Base-by-base conservation (phyloP, 2,329 filamentous ascomycete species). In the Hypomyces rosellus region DNA sequence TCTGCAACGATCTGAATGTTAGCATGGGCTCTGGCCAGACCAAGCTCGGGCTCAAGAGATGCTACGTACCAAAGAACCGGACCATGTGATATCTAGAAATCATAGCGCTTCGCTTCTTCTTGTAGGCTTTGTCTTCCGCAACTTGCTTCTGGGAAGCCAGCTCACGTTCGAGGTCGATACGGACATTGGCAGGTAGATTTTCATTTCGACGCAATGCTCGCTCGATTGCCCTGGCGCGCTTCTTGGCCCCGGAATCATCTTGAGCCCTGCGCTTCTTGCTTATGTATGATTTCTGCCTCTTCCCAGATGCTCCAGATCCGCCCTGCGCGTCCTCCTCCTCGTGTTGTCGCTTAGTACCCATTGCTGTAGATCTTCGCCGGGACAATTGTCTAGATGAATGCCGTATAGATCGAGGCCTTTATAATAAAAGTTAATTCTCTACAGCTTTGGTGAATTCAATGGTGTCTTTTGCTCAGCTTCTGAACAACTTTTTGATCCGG, bases 1-100 rank as follows among this genome's bases (percentile, higher is more conserved):
- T 89, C 85, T 87, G 54, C 30, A 38, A 5, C 14, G 3, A 40
- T 36, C 46, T 39, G 50, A 13, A 48, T 37, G 42, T 50, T 58
- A 53, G 54, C 18, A 50, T 37, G 8, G 6, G 3, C 5, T 15
- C 30, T 5, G n/a, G 15, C 5, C n/a, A 18, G 34, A 15, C 45
- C 48, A 38, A 38, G 42, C 14, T 25, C 5, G n/a, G 11, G 30
- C 12, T 22, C 20, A 14, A 33, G 30, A 6, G 14, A 15, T 39
- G 13, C 5, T 3, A 55, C 57, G 11, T 73, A 87, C 88, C 88
- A 67, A 92, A 92, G 65, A 93, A 93, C 25, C 88, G 76, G 46
- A 92, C 81, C 80, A 89, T 91, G 65, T 92, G 88, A 60, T 90
- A 93, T 65, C 84, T 86, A 46, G 75, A 75, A 55, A 91, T 89